A percentile compares a stretch with the other conserved stretches of the same genome.
These are phyloP conservation scores for Xanthoconium stramineum DNA, from an alignment of 768 basidiomycete species.

Conservation along the genomic window DNA sequence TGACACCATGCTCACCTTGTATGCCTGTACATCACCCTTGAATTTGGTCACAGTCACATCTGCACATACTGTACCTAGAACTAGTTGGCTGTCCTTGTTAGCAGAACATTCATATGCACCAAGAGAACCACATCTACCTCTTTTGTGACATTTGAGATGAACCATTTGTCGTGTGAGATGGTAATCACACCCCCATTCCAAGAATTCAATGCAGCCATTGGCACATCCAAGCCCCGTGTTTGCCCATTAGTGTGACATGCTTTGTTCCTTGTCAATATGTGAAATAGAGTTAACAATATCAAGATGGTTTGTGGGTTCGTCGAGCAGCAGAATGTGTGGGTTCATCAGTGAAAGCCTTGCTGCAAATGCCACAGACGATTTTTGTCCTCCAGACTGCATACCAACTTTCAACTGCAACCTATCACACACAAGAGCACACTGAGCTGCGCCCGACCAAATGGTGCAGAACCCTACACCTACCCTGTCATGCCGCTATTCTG, in stretches of 20 bases:
- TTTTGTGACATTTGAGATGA: slow-evolving; percentile 85
- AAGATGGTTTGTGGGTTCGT: slow-evolving; percentile 97
- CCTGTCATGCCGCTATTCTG: slow-evolving; percentile 97
- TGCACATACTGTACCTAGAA: slow-evolving; percentile 94
- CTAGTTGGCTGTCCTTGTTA: slow-evolving; percentile 35
- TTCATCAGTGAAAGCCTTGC: slow-evolving; percentile 78
- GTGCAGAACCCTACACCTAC: slow-evolving; percentile 35
- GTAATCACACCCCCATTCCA: slow-evolving; percentile 94
- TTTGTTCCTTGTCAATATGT: background rate
- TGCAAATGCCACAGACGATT: slow-evolving; percentile 92
- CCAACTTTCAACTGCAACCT: slow-evolving; percentile 87
- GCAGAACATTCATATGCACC: background rate
- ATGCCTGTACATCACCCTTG: slow-evolving; percentile 84
- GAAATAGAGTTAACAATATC: slow-evolving; percentile 62
- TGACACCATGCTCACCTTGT: slow-evolving; percentile 59
- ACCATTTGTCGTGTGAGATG: slow-evolving; percentile 94
- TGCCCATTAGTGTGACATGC: background rate
- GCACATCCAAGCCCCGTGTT: slow-evolving; percentile 82
- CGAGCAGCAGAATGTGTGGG: slow-evolving; percentile 90
- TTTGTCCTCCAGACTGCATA: slow-evolving; percentile 93
- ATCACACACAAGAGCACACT: background rate
- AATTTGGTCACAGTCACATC: slow-evolving; percentile 81
- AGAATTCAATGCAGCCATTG: slow-evolving; percentile 74
- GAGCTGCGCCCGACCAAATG: background rate
- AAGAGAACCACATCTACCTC: slow-evolving; percentile 45